These are phyloP conservation scores for Berkeleyomyces rouxiae DNA, from an alignment of 2,329 filamentous ascomycete genomes.

Conservation along the genomic window DNA sequence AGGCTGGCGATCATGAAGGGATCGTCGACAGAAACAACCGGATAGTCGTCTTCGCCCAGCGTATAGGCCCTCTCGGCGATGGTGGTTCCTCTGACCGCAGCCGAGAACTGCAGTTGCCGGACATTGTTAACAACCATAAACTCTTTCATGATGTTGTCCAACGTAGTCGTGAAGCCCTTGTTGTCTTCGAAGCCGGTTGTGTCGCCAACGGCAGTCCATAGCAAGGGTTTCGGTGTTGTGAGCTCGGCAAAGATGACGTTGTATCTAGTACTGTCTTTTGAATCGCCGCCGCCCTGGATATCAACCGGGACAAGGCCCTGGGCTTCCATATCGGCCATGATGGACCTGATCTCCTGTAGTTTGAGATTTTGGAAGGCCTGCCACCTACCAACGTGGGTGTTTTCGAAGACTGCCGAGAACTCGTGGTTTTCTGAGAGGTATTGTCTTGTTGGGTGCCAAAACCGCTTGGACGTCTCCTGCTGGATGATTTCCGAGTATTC, in stretches of 20 bases:
- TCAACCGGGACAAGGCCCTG: conserved; percentile 13
- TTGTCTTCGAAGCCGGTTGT: conserved; percentile 7
- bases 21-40: conserved; percentile 10
- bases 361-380: conserved; percentile 8
- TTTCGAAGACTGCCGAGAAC: conserved; percentile 13
- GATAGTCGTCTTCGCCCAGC: conserved; percentile 13
- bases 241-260: conserved; percentile 14
- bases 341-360: neutral
- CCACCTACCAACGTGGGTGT: conserved; percentile 14
- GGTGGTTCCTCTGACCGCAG: conserved; percentile 5
- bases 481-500: conserved; percentile 6
- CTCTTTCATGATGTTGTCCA: conserved; percentile 6
- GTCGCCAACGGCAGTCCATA: conserved; percentile 10
- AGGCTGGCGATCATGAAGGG: conserved; percentile 14
- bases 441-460: conserved; percentile 14
- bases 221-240: neutral
- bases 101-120: conserved; percentile 14
- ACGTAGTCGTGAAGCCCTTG: neutral
- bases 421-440: conserved; percentile 12
- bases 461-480: conserved; percentile 12
- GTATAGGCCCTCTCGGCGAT: conserved; percentile 14
- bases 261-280: conserved; percentile 5
- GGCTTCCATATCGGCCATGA: conserved; percentile 10
- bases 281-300: conserved; percentile 12
- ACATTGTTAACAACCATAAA: conserved; percentile 15